These are phyloP conservation scores for Sporothrix brasiliensis DNA, from an alignment of 2,329 filamentous ascomycete species.

Conservation along the genomic window DNA sequence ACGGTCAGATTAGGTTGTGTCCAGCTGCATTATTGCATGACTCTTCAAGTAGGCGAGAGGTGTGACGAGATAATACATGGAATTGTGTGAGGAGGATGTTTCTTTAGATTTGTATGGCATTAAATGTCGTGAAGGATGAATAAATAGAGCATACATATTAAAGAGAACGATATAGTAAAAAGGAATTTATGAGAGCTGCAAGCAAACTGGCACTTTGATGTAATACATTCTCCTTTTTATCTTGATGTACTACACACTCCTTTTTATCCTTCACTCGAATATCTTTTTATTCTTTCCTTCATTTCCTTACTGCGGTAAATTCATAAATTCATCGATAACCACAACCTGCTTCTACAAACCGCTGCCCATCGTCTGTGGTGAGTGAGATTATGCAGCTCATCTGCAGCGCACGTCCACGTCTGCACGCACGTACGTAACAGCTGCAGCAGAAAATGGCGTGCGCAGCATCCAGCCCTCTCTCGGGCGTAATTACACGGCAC, in stretches of 20 bases:
- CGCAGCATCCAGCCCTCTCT: conserved; percentile 19
- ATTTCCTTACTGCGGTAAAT: too few relatives aligned
- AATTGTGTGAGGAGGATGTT: too few relatives aligned
- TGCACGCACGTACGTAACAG: neutral
- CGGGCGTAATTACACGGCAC: neutral
- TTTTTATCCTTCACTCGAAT: neutral
- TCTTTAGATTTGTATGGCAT: too few relatives aligned
- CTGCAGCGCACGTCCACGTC: conserved; percentile 1
- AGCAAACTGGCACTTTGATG: too few relatives aligned
- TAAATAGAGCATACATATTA: too few relatives aligned
- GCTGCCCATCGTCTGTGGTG: neutral
- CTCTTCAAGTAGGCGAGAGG: neutral
- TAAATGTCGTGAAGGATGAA: too few relatives aligned
- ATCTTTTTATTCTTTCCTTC: neutral
- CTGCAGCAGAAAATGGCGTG: neutral
- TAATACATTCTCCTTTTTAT: too few relatives aligned
- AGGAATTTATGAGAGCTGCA: too few relatives aligned
- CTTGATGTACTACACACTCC: too few relatives aligned
- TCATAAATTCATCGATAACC: neutral
- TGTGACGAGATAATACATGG: neutral
- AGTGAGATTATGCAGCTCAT: conserved; percentile 16
- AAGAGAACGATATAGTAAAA: too few relatives aligned
- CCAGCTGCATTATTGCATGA: neutral
- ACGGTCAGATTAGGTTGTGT: neutral
- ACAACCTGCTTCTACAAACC: neutral